Conservation (phyloP, 2,329 filamentous ascomycete genomes). For the Calonectria naviculata region DNA sequence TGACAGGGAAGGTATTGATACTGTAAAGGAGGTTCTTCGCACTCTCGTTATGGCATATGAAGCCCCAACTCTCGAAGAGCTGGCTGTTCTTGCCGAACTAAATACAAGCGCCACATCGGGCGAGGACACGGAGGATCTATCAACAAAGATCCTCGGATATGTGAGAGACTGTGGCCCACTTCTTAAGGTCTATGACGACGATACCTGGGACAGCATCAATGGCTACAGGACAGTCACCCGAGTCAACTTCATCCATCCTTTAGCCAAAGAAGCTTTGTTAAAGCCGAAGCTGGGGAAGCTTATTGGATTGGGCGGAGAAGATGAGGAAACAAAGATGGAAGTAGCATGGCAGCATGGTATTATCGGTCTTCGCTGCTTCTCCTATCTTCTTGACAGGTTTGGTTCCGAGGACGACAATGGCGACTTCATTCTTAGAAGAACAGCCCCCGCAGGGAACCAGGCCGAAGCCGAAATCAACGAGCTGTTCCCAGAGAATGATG, state of each 20-base stretch:
- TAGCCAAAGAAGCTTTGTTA: constrained; percentile 14
- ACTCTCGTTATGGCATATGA: constrained; percentile 21
- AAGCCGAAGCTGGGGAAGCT: constrained; percentile 11
- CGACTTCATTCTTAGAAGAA: constrained; percentile 2
- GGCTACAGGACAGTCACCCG: constrained; percentile 12
- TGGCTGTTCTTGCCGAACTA: constrained; percentile 19
- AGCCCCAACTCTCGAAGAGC: constrained; percentile 20
- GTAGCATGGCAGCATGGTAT: constrained; percentile 27
- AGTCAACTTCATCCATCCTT: constrained; percentile 21
- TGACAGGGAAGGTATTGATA: constrained; percentile 16
- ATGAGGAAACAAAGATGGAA: constrained; percentile 18
- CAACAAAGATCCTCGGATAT: constrained; percentile 13
- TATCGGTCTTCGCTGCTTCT: constrained; percentile 25
- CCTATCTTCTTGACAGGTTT: constrained; percentile 16
- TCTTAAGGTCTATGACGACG: constrained; percentile 14
- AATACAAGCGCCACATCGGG: neutral
- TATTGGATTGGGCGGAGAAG: constrained; percentile 15
- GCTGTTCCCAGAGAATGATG: constrained; percentile 9
- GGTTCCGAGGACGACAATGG: constrained; percentile 14
- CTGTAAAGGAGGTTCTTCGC: constrained; percentile 25
- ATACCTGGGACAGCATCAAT: constrained; percentile 7
- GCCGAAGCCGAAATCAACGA: constrained; percentile 23
- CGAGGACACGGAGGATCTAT: constrained; percentile 3
- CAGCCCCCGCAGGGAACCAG: neutral
- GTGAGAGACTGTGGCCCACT: constrained; percentile 20